Evolutionary conservation across 768 basidiomycete genomes (phyloP), one percentile per base, ranked within the genome.

Genomic region (Boletus reticuloceps): DNA sequence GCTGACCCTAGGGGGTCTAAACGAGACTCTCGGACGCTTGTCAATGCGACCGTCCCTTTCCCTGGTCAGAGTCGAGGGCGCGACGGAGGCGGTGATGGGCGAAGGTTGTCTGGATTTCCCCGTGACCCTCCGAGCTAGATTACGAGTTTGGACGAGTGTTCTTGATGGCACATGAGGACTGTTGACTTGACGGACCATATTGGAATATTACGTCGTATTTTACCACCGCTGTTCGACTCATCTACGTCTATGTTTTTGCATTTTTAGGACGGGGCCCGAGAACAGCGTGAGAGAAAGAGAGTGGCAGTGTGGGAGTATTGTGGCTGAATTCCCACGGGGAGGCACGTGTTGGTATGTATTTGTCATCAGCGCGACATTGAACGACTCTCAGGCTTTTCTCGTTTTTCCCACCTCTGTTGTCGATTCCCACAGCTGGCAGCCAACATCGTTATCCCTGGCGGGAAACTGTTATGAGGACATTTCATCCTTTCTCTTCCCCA

Each of bases 331-430:
- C 69, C 27, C 69, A 73, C 69, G 69, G 3, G 6, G 36, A 1
- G 9, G 67, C 63, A 70, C 69, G 70, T 73, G 72, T 59, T 55
- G 56, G 36, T 65, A 49, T 58, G 61, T 14, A 36, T 36, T 36
- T 36, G 34, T 36, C 34, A 36, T 53, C 64, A 51, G 31, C 51
- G 32, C 3, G 48, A 58, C 55, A 54, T 64, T 69, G 59, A 37
- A 60, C 57, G 51, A 56, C 62, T 63, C 64, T 62, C 69, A 71
- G 65, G 65, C 63, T 55, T 53, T 58, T 60, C 51, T 62, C 57
- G 58, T 77, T 78, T 76, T 77, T 77, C 76, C 77, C 76, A 78
- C 75, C 72, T 73, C 66, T 67, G 67, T 62, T 67, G 60, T 63
- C 63, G 59, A 69, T 78, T 78, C 77, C 76, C 76, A 78, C 76